These are phyloP conservation scores for Trichoderma atroviride DNA, from an alignment of 2,329 filamentous ascomycete genomes.

Conservation along the genomic window DNA sequence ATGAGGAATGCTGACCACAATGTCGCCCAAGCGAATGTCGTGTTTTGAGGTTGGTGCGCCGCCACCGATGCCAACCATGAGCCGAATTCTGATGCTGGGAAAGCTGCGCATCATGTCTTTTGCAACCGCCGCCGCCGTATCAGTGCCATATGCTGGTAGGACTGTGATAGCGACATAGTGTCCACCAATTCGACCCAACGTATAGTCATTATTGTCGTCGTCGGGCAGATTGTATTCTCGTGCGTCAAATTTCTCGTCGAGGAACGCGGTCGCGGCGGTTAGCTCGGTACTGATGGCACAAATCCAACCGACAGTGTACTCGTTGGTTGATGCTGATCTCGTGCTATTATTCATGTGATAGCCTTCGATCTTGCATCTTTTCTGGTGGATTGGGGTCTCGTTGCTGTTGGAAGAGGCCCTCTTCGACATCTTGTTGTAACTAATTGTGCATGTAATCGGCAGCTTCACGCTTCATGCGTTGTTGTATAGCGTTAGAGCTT, in stretches of 20 bases:
- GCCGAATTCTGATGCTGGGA: not conserved
- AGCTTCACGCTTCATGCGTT: not conserved
- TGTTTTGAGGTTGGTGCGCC: constrained; percentile 21
- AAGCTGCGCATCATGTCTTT: not conserved
- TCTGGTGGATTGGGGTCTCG: not conserved
- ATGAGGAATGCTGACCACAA: constrained; percentile 23
- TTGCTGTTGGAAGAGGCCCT: not conserved
- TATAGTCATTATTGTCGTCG: constrained; percentile 21
- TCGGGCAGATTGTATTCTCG: not conserved
- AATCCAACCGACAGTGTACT: not conserved
- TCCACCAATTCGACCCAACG: constrained; percentile 26
- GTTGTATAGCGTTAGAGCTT: not conserved
- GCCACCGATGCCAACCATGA: constrained; percentile 29
- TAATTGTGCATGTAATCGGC: no score
- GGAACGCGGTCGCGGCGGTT: not conserved
- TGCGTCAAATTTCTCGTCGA: not conserved
- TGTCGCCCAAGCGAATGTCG: constrained; percentile 28
- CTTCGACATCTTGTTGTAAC: not conserved
- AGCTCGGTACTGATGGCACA: not conserved
- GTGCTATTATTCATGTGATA: not conserved
- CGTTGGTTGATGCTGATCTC: not conserved
- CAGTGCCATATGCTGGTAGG: constrained; percentile 20
- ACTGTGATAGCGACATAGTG: constrained; percentile 31
- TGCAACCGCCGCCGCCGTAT: not conserved
- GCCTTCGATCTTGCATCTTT: not conserved